Percentiles rank a stretch among this genome's conserved stretches.
Conservation (phyloP, 2,329 filamentous ascomycete genomes). For the Plenodomus biglobosus region DNA sequence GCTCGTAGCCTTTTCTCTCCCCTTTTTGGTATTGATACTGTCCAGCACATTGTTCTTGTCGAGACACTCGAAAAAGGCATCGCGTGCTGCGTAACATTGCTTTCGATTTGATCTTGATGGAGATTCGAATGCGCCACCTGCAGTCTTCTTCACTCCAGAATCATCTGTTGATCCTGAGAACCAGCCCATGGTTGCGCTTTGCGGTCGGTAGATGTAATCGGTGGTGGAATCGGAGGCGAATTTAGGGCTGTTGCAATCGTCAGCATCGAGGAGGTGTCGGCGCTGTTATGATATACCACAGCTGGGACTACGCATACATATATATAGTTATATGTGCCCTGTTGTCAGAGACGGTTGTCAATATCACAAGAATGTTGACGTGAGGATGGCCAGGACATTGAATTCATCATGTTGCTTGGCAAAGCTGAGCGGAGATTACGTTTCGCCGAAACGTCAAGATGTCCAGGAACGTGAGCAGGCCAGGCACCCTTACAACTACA, state of each 20-base stretch:
- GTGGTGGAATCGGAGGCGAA: conserved; percentile 2
- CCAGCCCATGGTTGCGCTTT: conserved; percentile 55
- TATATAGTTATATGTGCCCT: too few species aligned
- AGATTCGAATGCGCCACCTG: conserved; percentile 64
- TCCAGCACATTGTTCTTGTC: conserved; percentile 82
- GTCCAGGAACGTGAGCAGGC: conserved; percentile 15
- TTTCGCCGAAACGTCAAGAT: conserved; percentile 18
- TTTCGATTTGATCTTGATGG: conserved; percentile 82
- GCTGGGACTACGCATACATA: too few species aligned
- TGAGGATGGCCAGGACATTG: conserved; percentile 2
- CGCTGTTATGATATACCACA: not conserved
- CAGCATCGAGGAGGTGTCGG: not conserved
- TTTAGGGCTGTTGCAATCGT: conserved; percentile 9
- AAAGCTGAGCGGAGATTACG: conserved; percentile 23
- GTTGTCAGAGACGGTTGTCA: not conserved
- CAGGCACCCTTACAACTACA: conserved; percentile 20
- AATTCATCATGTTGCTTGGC: conserved; percentile 24
- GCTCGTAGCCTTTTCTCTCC: conserved; percentile 51
- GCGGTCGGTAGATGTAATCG: not conserved
- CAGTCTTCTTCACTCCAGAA: conserved; percentile 47
- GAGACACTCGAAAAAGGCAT: conserved; percentile 84
- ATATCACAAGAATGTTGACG: not conserved
- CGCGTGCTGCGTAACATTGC: conserved; percentile 86
- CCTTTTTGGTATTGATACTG: conserved; percentile 60
- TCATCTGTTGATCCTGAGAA: conserved; percentile 46